A percentile compares a stretch with the other conserved stretches of the same genome.
Conservation (phyloP, 2,329 filamentous ascomycete species). For the Talaromyces sp. region DNA sequence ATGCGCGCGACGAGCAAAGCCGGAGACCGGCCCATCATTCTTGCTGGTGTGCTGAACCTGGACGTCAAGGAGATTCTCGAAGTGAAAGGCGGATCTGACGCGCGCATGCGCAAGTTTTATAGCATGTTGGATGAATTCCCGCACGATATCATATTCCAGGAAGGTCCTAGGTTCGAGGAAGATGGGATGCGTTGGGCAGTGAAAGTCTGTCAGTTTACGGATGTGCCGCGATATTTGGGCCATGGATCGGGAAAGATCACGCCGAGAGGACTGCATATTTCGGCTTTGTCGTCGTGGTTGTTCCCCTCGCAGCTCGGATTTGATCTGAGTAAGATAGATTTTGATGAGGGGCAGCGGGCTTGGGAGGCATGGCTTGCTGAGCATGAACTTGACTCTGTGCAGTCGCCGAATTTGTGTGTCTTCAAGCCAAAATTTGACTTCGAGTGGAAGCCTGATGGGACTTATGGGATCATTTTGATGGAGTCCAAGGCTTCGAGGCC, state of each 20-base stretch:
- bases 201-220: slow-evolving; percentile 17
- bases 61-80: slow-evolving; percentile 4
- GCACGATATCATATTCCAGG: slow-evolving; percentile 14
- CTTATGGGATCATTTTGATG: slow-evolving; percentile 3
- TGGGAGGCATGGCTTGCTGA: not conserved
- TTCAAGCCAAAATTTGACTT: not conserved
- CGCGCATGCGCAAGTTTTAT: slow-evolving; percentile 7
- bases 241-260: not conserved
- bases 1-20: slow-evolving; percentile 17
- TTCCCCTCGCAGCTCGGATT: not conserved
- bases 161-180: slow-evolving; percentile 18
- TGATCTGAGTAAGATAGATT: not conserved
- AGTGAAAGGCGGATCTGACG: slow-evolving; percentile 2
- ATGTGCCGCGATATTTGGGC: not conserved
- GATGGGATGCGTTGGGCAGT: slow-evolving; percentile 19
- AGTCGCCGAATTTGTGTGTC: not conserved
- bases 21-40: slow-evolving; percentile 17
- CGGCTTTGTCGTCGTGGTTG: slow-evolving; percentile 1
- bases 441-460: not conserved
- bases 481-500: not conserved
- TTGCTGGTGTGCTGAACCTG: slow-evolving; percentile 17
- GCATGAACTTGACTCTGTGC: not conserved
- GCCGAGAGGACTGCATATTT: not conserved
- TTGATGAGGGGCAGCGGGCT: not conserved
- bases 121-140: slow-evolving; percentile 3